Conservation (phyloP, 306 rosid genomes). For the Luffa aegyptiaca region DNA sequence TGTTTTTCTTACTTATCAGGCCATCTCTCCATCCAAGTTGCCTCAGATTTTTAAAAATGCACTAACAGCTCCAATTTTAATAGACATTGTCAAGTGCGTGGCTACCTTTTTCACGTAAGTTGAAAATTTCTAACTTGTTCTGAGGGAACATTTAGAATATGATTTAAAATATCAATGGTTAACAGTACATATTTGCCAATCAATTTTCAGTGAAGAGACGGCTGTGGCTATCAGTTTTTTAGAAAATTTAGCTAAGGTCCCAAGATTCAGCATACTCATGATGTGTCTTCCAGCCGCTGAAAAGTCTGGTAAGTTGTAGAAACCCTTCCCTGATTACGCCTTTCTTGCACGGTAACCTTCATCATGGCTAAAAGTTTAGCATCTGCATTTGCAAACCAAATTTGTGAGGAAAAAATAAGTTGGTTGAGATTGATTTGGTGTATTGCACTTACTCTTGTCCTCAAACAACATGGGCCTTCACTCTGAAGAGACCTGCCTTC, state of each 20-base stretch:
- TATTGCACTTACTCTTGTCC: neutral
- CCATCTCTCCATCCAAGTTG: constrained; percentile 48
- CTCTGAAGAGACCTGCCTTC: neutral
- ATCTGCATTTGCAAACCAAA: neutral
- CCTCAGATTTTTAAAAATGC: constrained; percentile 83
- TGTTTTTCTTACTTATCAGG: constrained; percentile 28
- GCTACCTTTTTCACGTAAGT: constrained; percentile 72
- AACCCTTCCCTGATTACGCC: neutral
- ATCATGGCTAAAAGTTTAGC: neutral
- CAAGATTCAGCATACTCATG: constrained; percentile 68
- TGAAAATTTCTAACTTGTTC: neutral
- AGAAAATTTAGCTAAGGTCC: constrained; percentile 61
- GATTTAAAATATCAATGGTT: neutral
- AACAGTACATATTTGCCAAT: neutral
- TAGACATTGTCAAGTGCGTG: constrained; percentile 70
- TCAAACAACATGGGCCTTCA: neutral
- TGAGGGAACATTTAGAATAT: neutral
- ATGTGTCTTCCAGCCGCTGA: constrained; percentile 65
- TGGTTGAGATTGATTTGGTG: neutral
- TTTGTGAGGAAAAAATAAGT: neutral
- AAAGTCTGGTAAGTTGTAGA: constrained; percentile 49
- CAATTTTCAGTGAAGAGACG: constrained; percentile 57
- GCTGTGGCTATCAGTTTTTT: constrained; percentile 50
- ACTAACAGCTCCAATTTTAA: constrained; percentile 51
- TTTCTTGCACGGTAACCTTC: neutral